Base-by-base conservation (phyloP, 495 filamentous ascomycete species). In the Neurospora sublineolata region DNA sequence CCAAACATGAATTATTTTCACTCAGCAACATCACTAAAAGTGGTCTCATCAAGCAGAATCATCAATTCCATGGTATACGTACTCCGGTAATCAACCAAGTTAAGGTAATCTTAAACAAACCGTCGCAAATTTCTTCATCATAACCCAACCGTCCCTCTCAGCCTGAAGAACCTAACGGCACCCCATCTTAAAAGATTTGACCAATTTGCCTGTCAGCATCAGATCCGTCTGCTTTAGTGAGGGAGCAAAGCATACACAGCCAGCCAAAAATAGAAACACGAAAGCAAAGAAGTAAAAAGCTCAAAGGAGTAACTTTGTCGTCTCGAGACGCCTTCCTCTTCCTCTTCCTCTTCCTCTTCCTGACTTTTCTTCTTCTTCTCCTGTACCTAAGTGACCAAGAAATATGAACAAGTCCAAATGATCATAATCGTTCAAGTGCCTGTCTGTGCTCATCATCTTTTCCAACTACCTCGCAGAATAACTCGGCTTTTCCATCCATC, bases 91-190 rank as follows among this genome's bases (percentile, higher is more conserved):
- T 5, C 20, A 36, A 36, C 33, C 33, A 36, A 36, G 33, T 33
- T 33, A 52, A 27, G 46, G 46, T 58, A 58, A 52, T 52, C 4
- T 52, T 14, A 27, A 14, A 4, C 1, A 12, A 11, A 58, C 46
- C 23, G 1, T 58, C 20, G 11, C 20, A 58, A 58, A 27, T 27
- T 4, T 58, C 20, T 20, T 27, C 44, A 27, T 52, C 44, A 27
- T 44, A n/a, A 44, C 41, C 42, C 18, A 4, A 11, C n/a, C 8
- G 9, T 20, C 10, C 44, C 20, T 20, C 10, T 4, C 60, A 75
- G 72, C 74, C 60, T 46, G 68, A 72, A 75, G 72, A 75, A 72
- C 68, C 71, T n/a, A n/a, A n/a, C n/a, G n/a, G 38, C 75, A 72
- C 23, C 9, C 60, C 68, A 40, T 37, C 58, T 41, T 18, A 52